Conservation (phyloP, 2,329 filamentous ascomycete species). For the Paradendryphiella salina region DNA sequence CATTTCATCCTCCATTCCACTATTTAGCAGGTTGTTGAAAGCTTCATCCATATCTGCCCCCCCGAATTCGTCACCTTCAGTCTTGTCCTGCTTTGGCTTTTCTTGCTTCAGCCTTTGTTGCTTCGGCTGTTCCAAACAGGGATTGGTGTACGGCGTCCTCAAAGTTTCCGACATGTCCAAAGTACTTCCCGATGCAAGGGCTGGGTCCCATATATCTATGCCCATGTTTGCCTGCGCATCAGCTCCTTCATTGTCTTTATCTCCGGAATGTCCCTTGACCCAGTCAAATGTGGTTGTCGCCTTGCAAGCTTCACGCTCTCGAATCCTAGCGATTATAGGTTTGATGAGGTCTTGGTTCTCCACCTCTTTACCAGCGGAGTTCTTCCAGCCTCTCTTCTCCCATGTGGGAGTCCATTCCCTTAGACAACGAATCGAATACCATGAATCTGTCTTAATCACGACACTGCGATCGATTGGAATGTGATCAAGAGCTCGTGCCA, state of each 20-base stretch:
- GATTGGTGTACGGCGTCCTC: constrained; percentile 4
- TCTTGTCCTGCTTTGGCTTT: constrained; percentile 2
- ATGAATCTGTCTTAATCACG: constrained; percentile 83
- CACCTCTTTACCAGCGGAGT: constrained; percentile 68
- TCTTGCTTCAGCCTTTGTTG: constrained; percentile 2
- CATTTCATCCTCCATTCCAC: neutral
- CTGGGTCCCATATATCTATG: constrained; percentile 6
- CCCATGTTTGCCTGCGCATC: constrained; percentile 54
- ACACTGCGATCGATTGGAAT: constrained; percentile 69
- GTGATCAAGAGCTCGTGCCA: constrained; percentile 79
- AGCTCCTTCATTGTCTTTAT: constrained; percentile 77
- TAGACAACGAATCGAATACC: constrained; percentile 87
- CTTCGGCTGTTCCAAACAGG: neutral
- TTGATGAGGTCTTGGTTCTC: constrained; percentile 86
- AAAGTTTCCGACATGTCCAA: constrained; percentile 11
- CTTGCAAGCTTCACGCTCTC: constrained; percentile 61
- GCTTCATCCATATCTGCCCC: neutral
- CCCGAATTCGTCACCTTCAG: neutral
- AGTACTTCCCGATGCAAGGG: neutral
- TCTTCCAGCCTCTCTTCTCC: constrained; percentile 77
- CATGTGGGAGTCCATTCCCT: constrained; percentile 81
- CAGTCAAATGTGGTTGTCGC: constrained; percentile 73
- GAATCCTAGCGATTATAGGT: constrained; percentile 70
- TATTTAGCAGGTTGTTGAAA: neutral
- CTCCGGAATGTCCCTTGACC: constrained; percentile 81